Evolutionary conservation across 164 flowering plant species (phyloP).

Genomic region (Nelumbo lutea): DNA sequence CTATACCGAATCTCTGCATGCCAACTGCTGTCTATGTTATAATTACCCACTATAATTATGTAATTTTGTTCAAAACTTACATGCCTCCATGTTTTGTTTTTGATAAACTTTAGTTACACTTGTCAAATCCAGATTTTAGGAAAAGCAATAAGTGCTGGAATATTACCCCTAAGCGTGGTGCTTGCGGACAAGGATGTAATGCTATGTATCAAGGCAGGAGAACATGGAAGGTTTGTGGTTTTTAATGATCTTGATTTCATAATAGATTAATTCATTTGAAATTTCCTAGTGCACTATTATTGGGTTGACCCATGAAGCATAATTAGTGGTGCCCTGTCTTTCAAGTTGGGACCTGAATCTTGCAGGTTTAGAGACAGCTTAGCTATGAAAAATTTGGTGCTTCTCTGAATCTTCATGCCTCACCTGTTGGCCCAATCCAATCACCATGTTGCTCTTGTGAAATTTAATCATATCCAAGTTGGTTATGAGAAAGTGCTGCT

Average conservation of each 20-base stretch:
- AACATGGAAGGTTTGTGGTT: conserved; percentile 86
- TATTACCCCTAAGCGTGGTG: conserved; percentile 90
- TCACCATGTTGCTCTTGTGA: background rate
- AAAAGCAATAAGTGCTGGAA: conserved; percentile 97
- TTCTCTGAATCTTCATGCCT: background rate
- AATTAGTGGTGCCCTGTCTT: background rate
- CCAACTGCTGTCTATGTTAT: too few species aligned
- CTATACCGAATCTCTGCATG: too few species aligned
- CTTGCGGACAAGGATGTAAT: conserved; percentile 93
- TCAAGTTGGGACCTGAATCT: background rate
- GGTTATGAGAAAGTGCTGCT: too few species aligned
- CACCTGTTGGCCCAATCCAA: background rate
- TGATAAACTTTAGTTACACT: conserved; percentile 6
- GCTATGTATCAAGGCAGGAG: conserved; percentile 90
- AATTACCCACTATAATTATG: background rate
- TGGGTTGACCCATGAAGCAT: background rate
- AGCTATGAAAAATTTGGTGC: background rate
- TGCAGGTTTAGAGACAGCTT: background rate
- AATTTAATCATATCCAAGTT: too few species aligned
- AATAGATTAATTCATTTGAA: background rate
- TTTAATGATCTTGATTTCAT: conserved; percentile 1
- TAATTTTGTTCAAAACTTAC: background rate
- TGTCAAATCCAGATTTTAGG: conserved; percentile 64
- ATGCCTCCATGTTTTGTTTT: background rate
- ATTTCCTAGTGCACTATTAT: background rate